Evolutionary conservation across 108 stramenopile genomes (phyloP).

Genomic region (Parietichytrium sp.): DNA sequence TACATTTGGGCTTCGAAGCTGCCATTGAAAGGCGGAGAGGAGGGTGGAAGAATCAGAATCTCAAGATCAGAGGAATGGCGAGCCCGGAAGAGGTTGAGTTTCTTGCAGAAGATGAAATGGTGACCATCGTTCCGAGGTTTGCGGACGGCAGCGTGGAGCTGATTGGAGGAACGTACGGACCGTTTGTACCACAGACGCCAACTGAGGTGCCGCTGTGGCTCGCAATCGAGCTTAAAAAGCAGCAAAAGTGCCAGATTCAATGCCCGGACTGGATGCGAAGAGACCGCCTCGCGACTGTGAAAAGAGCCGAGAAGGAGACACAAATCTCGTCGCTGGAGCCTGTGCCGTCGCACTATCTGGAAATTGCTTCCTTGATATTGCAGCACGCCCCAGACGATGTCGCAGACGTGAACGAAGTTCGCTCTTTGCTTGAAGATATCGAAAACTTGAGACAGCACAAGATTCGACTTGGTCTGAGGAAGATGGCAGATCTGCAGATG

Average conservation of each 20-base stretch:
- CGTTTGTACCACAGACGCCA: slow-evolving; percentile 36
- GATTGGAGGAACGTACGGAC: slow-evolving; percentile 38
- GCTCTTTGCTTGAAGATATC: slow-evolving; percentile 20
- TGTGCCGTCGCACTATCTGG: slow-evolving; percentile 9
- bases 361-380: neutral
- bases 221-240: slow-evolving; percentile 29
- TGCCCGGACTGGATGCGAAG: neutral
- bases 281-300: neutral
- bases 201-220: slow-evolving; percentile 46
- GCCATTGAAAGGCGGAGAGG: no score
- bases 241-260: slow-evolving; percentile 36
- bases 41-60: no score
- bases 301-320: neutral
- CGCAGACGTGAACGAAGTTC: neutral
- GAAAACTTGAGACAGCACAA: neutral
- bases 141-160: neutral
- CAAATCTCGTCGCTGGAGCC: neutral
- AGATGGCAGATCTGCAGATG: neutral
- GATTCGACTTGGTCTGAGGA: slow-evolving; percentile 14
- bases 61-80: no score
- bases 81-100: slow-evolving; percentile 37
- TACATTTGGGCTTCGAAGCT: no score
- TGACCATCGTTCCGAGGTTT: slow-evolving; percentile 20
- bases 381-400: slow-evolving; percentile 1
- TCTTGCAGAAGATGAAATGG: slow-evolving; percentile 11